Evolutionary conservation across 805 yeast species (phyloP).

Genomic region (Clavispora asparagi): DNA sequence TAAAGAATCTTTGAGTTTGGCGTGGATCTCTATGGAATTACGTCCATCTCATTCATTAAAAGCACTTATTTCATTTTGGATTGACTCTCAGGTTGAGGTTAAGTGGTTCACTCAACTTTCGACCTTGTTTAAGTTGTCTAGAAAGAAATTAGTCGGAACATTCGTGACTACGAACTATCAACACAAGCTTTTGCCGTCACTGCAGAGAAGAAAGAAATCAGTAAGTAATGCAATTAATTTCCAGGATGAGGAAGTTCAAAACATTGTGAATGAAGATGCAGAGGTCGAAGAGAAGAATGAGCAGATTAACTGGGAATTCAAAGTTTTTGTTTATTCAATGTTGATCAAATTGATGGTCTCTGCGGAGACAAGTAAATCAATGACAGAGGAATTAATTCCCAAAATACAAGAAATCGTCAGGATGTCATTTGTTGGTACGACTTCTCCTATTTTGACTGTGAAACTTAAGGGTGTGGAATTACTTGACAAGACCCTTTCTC

Average conservation of each 20-base stretch:
- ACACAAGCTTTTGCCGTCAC: conserved; percentile 37
- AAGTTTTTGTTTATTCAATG: conserved; percentile 42
- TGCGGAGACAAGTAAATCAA: conserved; percentile 31
- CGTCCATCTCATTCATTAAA: conserved; percentile 42
- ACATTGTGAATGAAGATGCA: conserved; percentile 32
- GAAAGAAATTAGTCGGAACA: conserved; percentile 37
- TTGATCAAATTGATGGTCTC: conserved; percentile 38
- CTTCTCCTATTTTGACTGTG: conserved; percentile 58
- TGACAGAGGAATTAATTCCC: conserved; percentile 38
- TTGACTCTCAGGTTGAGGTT: conserved; percentile 43
- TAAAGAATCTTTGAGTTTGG: conserved; percentile 42
- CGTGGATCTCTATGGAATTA: conserved; percentile 58
- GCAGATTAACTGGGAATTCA: conserved; percentile 55
- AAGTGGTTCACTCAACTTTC: conserved; percentile 58
- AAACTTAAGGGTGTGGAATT: conserved; percentile 63
- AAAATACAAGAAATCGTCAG: conserved; percentile 64
- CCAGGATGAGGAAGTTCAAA: conserved; percentile 37
- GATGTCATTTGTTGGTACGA: conserved; percentile 75
- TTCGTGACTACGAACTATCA: conserved; percentile 34
- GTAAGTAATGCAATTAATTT: conserved; percentile 23
- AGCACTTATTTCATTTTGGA: conserved; percentile 53
- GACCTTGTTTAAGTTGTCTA: conserved; percentile 42
- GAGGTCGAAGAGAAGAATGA: conserved; percentile 44
- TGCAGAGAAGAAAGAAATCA: conserved; percentile 36
- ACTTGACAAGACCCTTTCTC: conserved; percentile 55